A percentile compares a stretch with the other conserved stretches of the same genome.
These are phyloP conservation scores for Moricandia arvensis DNA, from an alignment of 345 rosid species.

Conservation along the genomic window DNA sequence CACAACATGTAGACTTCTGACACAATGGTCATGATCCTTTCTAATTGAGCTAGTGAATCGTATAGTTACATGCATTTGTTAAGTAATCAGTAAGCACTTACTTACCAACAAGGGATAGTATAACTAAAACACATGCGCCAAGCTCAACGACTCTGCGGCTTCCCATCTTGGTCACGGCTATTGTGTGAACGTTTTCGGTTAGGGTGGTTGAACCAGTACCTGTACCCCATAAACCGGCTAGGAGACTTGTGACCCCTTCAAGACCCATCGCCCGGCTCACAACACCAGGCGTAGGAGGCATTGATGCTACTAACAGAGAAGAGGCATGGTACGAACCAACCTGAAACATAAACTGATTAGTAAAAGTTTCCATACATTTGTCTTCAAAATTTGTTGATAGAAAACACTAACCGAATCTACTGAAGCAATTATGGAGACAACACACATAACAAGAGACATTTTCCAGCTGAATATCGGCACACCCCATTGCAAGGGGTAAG, in stretches of 20 bases:
- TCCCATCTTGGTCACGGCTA: constrained; percentile 98
- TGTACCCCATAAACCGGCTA: constrained; percentile 99
- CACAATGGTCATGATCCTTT: too few species aligned
- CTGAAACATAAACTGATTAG: constrained; percentile 37
- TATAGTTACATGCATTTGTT: background rate
- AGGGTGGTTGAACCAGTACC: constrained; percentile 95
- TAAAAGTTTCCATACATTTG: background rate
- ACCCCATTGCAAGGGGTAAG: constrained; percentile 98
- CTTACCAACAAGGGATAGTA: constrained; percentile 87
- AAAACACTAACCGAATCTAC: constrained; percentile 85
- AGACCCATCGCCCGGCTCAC: constrained; percentile 94
- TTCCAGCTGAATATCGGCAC: constrained; percentile 89
- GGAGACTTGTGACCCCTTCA: constrained; percentile 81
- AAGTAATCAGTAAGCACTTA: constrained; percentile 39
- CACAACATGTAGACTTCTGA: too few species aligned
- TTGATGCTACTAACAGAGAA: constrained; percentile 80
- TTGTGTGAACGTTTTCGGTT: constrained; percentile 96
- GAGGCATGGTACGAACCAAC: constrained; percentile 98
- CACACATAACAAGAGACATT: constrained; percentile 91
- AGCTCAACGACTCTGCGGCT: constrained; percentile 91
- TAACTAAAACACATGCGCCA: constrained; percentile 73
- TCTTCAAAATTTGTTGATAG: background rate
- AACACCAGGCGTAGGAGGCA: constrained; percentile 92
- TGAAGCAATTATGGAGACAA: constrained; percentile 73
- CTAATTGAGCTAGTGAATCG: too few species aligned